phyloP scores from a whole-genome alignment of 306 rosid genomes.

The Cucumis melo region DNA sequence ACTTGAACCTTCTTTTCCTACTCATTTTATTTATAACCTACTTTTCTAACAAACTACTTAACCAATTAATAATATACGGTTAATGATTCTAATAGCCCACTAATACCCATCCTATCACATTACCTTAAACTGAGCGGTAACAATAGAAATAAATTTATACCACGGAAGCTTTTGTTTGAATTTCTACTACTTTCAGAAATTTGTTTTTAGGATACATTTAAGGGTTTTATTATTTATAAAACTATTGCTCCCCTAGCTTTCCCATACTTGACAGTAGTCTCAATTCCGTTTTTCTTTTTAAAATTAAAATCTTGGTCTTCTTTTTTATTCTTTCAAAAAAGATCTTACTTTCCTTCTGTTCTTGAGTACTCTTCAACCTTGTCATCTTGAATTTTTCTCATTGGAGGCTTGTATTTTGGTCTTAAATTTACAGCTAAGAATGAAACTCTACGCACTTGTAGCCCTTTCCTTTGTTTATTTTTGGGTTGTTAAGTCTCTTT shows the following conservation, averaged over 20 bases:
- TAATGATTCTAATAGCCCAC: too few relatives aligned
- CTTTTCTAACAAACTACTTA: too few relatives aligned
- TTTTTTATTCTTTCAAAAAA: background rate
- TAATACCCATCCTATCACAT: too few relatives aligned
- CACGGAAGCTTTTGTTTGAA: background rate
- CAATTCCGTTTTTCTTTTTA: background rate
- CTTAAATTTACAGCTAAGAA: background rate
- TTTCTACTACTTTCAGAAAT: background rate
- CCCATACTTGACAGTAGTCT: background rate
- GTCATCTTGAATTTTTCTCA: background rate
- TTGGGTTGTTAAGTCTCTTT: background rate
- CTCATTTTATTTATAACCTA: too few relatives aligned
- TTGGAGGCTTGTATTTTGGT: background rate
- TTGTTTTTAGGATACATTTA: background rate
- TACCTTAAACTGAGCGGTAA: background rate
- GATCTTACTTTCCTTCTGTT: background rate
- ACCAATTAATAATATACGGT: too few relatives aligned
- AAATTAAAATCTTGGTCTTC: background rate
- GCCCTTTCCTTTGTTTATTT: background rate
- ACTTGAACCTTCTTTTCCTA: too few relatives aligned
- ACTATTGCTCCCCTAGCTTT: background rate
- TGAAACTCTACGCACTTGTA: background rate
- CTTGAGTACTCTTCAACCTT: background rate
- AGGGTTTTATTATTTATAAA: background rate
- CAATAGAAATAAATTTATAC: background rate